Base-by-base conservation (phyloP, 2,329 filamentous ascomycete genomes). In the Phialocephala subalpina region DNA sequence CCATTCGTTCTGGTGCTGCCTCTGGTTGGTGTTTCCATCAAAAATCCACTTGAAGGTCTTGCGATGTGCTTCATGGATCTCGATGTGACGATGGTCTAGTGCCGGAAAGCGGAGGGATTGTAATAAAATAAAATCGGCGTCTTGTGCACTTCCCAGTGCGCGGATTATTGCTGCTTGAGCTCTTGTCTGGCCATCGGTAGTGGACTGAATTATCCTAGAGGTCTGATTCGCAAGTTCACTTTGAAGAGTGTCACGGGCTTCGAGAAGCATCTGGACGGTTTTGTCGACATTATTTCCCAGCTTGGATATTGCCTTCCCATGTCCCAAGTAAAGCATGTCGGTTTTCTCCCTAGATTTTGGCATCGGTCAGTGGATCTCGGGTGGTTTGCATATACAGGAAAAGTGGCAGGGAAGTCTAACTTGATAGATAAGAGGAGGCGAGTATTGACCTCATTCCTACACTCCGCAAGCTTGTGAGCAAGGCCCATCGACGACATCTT, bases 21-120 rank as follows among this genome's bases (percentile, higher is more conserved):
- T 9, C 36, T 16, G 47, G 36, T 60, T 22, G 1, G 3, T 4
- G 0, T 27, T 11, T 3, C 42, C 56, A 1, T 66, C 14, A 12
- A 62, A 69, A 8, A 67, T n/a, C 68, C 68, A 70, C 22, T 60
- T 1, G 9, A 69, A 70, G 1, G 68, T 69, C 11, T 53, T 53
- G 1, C 3, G 29, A 42, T 62, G 29, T 2, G 63, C 63, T 36
- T 68, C 45, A 29, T 12, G 8, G 12, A 69, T 64, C 5, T 27
- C 45, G 22, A 61, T 36, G 25, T 64, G 36, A 1, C 67, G 60
- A 6, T 58, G 25, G 1, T 33, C 56, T 16, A 68, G 57, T 20
- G 52, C 12, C 2, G 40, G 40, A 18, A 59, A 68, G 4, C 45
- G 25, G 0, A 68, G 38, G 11, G 12, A 63, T 12, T 35, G 45